Evolutionary conservation across 257 asterid species (phyloP), one percentile per base, ranked within the genome.

Genomic region (Phtheirospermum japonicum): DNA sequence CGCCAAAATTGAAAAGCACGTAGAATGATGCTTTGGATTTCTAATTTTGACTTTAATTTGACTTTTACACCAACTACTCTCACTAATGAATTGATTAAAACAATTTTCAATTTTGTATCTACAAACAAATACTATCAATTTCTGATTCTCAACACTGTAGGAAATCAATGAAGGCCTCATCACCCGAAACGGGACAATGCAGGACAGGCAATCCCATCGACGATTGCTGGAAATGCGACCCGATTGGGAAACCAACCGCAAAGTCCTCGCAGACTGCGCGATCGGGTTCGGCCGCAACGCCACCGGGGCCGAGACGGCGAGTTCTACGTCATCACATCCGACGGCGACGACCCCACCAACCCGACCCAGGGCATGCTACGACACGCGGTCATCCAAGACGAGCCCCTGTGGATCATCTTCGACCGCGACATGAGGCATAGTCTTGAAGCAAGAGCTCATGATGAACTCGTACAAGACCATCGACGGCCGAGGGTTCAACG

Each of bases 381-480:
- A 4, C 87, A 82, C n/a, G 92, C 82, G 0, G 90, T 70, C 50
- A 80, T 86, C 75, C 95, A 84, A 56, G 55, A 63, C 0, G 92
- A 75, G 48, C 93, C 95, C 0, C 75, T 87, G 0, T 87, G 93
- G 93, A 84, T 87, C 72, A 87, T 87, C 19, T 87, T 84, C 30
- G 75, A 73, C 10, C 79, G 23, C 5, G 89, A 84, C 62, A 84
- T 84, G 95, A 71, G n/a, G 61, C 71, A 82, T 82, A 2, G 42
- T 13, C 0, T 69, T 87, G 0, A 26, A 68, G 0, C 80, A 87
- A 42, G 93, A 87, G 59, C 79, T 87, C 9, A 23, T 87, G 59
- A 79, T 84, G 85, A 84, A 84, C 75, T 87, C 93, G 0, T 80
- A 76, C 74, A 87, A 82, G 79, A 87, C 93, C 59, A 82, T 87